phyloP scores from a whole-genome alignment of 2,329 filamentous ascomycete species.

The Pseudocercospora fijiensis region DNA sequence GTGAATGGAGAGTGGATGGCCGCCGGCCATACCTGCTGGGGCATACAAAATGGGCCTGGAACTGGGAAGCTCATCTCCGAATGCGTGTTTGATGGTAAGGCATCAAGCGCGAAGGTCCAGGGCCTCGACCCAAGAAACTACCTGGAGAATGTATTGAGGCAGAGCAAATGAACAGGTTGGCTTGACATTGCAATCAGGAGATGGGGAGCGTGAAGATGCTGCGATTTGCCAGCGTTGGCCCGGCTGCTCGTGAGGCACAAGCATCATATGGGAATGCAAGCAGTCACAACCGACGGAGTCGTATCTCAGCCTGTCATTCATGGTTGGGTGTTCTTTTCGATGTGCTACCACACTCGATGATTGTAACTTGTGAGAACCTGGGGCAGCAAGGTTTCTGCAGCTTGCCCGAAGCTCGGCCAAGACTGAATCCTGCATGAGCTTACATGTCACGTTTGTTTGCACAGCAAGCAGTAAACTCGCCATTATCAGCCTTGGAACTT shows the following conservation, averaged over 20 bases:
- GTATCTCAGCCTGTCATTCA: not conserved
- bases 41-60: slow-evolving; percentile 90
- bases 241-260: not conserved
- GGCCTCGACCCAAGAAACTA: slow-evolving; percentile 44
- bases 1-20: slow-evolving; percentile 76
- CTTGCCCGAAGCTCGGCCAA: not conserved
- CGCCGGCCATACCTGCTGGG: slow-evolving; percentile 94
- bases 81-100: slow-evolving; percentile 47
- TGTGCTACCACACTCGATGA: not conserved
- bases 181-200: not conserved
- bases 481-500: not conserved
- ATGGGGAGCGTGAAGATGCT: not conserved
- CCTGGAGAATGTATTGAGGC: slow-evolving; percentile 7
- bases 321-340: not conserved
- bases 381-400: not conserved
- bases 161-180: not conserved
- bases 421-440: not conserved
- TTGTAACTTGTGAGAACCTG: not conserved
- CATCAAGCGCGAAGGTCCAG: slow-evolving; percentile 45
- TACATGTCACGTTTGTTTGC: not conserved
- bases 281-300: not conserved
- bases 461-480: not conserved
- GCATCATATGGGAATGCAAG: not conserved
- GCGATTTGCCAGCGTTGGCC: not conserved
- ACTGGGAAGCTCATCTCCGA: slow-evolving; percentile 57